Conservation (phyloP, 2,329 filamentous ascomycete genomes). For the Ascochyta clinopodiicola region DNA sequence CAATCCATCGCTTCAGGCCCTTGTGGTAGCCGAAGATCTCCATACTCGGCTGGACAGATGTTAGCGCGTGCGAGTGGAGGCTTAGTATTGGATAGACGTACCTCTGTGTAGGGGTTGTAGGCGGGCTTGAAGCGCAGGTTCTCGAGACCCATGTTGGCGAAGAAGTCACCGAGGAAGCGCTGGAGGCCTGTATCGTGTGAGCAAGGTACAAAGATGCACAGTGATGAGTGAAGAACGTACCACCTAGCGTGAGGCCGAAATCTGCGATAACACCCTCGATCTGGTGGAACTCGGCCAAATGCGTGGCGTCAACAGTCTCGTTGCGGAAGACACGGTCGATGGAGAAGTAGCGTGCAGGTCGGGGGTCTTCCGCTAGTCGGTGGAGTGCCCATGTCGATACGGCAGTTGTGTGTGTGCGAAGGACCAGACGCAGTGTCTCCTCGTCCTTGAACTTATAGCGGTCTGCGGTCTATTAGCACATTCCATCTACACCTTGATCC, state of each 20-base stretch:
- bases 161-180: slow-evolving; percentile 95
- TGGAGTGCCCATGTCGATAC: slow-evolving; percentile 90
- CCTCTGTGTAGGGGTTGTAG: slow-evolving; percentile 79
- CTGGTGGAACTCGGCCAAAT: slow-evolving; percentile 97
- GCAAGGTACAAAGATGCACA: not conserved
- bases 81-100: not conserved
- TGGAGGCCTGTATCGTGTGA: slow-evolving; percentile 63
- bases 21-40: slow-evolving; percentile 97
- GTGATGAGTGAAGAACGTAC: slow-evolving; percentile 41
- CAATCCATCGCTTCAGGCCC: slow-evolving; percentile 70
- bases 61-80: not conserved
- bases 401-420: slow-evolving; percentile 95
- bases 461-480: slow-evolving; percentile 51
- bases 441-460: slow-evolving; percentile 91
- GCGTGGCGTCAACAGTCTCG: slow-evolving; percentile 95
- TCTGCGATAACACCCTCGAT: slow-evolving; percentile 98
- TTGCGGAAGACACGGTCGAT: slow-evolving; percentile 99
- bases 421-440: slow-evolving; percentile 84
- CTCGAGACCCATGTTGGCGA: slow-evolving; percentile 90
- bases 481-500: too few species aligned
- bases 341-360: slow-evolving; percentile 94
- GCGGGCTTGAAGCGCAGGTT: slow-evolving; percentile 94
- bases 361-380: slow-evolving; percentile 82
- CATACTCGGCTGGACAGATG: slow-evolving; percentile 68
- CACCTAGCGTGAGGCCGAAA: slow-evolving; percentile 89